Conservation (phyloP, 192 early-diverging fungal species). For the Haplosporangium gracile region DNA sequence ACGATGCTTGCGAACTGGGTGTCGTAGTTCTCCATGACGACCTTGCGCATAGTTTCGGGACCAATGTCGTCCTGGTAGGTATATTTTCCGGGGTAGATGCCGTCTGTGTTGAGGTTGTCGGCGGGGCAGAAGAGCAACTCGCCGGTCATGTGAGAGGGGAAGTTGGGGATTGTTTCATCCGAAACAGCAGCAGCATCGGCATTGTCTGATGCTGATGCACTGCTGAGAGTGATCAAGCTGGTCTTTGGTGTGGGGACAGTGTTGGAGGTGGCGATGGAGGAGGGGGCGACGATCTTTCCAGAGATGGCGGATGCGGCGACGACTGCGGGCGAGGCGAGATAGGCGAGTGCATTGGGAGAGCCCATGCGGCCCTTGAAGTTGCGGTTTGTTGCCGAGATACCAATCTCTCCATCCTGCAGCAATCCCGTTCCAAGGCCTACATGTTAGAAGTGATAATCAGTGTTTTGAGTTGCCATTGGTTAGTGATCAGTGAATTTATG, state of each 20-base stretch:
- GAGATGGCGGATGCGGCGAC: constrained; percentile 94
- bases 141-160: constrained; percentile 81
- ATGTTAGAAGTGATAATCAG: not conserved
- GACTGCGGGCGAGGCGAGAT: constrained; percentile 95
- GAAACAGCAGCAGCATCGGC: constrained; percentile 11
- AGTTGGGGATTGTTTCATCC: constrained; percentile 73
- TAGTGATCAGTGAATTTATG: not conserved
- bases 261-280: not conserved
- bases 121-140: constrained; percentile 90
- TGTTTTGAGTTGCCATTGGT: not conserved
- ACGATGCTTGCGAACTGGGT: constrained; percentile 82
- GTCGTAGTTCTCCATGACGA: constrained; percentile 99
- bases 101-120: constrained; percentile 99
- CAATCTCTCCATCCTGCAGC: constrained; percentile 95
- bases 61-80: constrained; percentile 97
- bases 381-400: constrained; percentile 98
- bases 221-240: constrained; percentile 26
- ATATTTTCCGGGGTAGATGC: constrained; percentile 98
- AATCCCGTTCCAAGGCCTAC: constrained; percentile 90
- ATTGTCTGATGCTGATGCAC: not conserved
- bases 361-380: constrained; percentile 99
- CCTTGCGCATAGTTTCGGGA: constrained; percentile 89
- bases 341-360: constrained; percentile 90
- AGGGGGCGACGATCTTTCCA: constrained; percentile 78
- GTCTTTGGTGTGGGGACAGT: constrained; percentile 24